phyloP scores from a whole-genome alignment of 176 grass and related monocot genomes.

The Eragrostis curvula region DNA sequence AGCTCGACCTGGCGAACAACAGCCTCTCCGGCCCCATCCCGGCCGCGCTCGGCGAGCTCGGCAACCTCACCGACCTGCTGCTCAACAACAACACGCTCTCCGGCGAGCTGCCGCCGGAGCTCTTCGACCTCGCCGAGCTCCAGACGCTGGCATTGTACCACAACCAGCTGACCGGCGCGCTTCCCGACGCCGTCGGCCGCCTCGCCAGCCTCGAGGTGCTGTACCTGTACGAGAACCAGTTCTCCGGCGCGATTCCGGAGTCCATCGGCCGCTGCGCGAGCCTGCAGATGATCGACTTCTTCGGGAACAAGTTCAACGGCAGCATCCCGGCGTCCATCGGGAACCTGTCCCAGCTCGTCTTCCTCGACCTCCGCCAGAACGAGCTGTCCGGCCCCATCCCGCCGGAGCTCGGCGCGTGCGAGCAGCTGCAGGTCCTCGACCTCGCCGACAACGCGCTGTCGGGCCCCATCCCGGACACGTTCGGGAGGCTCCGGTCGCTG shows the following conservation, averaged over 20 bases:
- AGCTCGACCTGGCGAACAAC: conserved; percentile 93
- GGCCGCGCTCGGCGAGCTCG: conserved; percentile 52
- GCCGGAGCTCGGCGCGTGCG: conserved; percentile 66
- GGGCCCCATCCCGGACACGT: conserved; percentile 65
- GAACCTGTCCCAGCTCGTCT: conserved; percentile 61
- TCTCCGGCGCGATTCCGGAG: conserved; percentile 66
- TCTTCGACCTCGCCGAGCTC: conserved; percentile 74
- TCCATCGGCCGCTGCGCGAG: conserved; percentile 76
- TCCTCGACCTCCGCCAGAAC: conserved; percentile 89
- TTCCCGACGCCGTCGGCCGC: conserved; percentile 62
- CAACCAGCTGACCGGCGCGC: conserved; percentile 62
- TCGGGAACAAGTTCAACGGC: conserved; percentile 79
- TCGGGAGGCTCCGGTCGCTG: conserved; percentile 69
- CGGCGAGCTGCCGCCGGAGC: conserved; percentile 55
- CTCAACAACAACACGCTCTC: conserved; percentile 95
- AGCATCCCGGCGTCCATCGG: conserved; percentile 76
- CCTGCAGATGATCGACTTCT: conserved; percentile 85
- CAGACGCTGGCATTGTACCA: conserved; percentile 70
- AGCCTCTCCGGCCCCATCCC: conserved; percentile 76
- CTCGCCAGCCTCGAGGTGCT: conserved; percentile 65
- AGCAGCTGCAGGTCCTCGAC: conserved; percentile 64
- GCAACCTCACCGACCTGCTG: conserved; percentile 70
- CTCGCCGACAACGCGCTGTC: conserved; percentile 82
- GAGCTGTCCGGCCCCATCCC: conserved; percentile 71
- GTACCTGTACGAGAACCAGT: conserved; percentile 92